Percentiles rank a stretch among this genome's conserved stretches.
phyloP scores from a whole-genome alignment of 73 alveolate genomes.

The Tetrahymena borealis region DNA sequence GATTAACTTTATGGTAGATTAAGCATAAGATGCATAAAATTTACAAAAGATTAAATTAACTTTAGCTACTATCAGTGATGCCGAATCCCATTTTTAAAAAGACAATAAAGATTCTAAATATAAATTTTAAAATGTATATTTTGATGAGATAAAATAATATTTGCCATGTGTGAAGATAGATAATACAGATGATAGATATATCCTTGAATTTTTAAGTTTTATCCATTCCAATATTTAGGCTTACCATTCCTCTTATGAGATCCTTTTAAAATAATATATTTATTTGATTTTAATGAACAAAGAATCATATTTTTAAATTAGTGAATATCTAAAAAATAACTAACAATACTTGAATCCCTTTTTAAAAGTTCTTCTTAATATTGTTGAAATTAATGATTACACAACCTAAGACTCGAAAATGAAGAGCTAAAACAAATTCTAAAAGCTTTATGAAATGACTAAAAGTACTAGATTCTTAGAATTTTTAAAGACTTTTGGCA shows the following conservation, averaged over 20 bases:
- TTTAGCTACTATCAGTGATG: background rate
- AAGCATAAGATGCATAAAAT: too few species aligned
- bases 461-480: background rate
- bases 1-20: too few species aligned
- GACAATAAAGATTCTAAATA: background rate
- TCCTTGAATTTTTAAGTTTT: background rate
- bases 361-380: too few species aligned
- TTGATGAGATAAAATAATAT: background rate
- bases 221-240: background rate
- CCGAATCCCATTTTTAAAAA: background rate
- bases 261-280: background rate
- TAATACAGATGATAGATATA: background rate
- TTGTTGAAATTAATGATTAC: too few species aligned
- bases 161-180: background rate
- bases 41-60: too few species aligned
- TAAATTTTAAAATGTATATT: background rate
- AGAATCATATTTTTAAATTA: too few species aligned
- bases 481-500: background rate
- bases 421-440: background rate
- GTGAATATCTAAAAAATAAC: too few species aligned
- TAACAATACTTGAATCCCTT: too few species aligned
- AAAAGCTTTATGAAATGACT: background rate
- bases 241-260: background rate
- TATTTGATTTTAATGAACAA: background rate
- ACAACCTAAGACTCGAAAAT: too few species aligned